Evolutionary conservation across 805 yeast genomes (phyloP), one percentile per base, ranked within the genome.

Genomic region (Saccharomycopsis fibuligera): DNA sequence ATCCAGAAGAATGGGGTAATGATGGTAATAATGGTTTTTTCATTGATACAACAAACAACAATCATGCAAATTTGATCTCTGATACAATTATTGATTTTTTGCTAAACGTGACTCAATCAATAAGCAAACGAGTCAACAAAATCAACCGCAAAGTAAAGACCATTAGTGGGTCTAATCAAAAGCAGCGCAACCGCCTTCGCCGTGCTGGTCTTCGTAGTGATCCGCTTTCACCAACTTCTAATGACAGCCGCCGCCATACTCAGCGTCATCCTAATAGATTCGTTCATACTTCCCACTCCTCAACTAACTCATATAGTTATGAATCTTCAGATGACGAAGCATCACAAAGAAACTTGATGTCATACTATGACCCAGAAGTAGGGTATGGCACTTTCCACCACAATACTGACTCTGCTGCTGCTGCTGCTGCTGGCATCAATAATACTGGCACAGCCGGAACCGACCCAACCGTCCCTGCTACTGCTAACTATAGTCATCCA

Each of bases 1-100:
- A 49, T 39, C 55, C 53, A 3, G 55, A 52, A 23, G 50, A 45
- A 19, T 37, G 41, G 40, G 43, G 51, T 21, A 30, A 44, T 19
- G 36, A 33, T 12, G 41, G 36, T 44, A 27, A n/a, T 24, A 30
- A 30, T 35, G 53, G 48, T 22, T 46, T 46, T 25, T 44, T 44
- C 21, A 30, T 50, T 10, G 54, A 50, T 31, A 27, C 25, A 3
- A 48, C 12, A 1, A 30, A 31, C n/a, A 23, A 22, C 24, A 31
- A 33, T 14, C 33, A 21, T 3, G 22, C 41, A 19, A 48, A 39
- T 5, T 23, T 52, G 6, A 36, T 52, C n/a, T 46, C 54, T 10
- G 53, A 45, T 12, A 19, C 43, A 2, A 22, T 47, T 10, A 44
- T 52, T 2, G 36, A 49, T 21, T 49, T 40, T 41, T 42, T 52